Evolutionary conservation across 768 basidiomycete genomes (phyloP).

Genomic region (Lactarius akahatsu): DNA sequence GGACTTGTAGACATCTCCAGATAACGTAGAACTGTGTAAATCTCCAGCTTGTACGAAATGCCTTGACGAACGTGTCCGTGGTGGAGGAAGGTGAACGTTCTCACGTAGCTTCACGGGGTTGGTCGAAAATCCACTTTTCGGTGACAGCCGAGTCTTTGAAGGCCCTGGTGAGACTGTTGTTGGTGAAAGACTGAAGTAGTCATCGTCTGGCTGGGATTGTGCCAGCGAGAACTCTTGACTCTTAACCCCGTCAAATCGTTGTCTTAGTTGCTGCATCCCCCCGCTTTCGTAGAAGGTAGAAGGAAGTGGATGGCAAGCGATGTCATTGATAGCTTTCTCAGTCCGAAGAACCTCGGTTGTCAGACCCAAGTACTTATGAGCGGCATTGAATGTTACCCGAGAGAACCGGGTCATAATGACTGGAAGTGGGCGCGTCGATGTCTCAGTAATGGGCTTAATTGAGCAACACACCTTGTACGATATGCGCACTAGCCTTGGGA

Average conservation of each 20-base stretch:
- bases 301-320: slow-evolving; percentile 94
- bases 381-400: slow-evolving; percentile 95
- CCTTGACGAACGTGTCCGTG: slow-evolving; percentile 43
- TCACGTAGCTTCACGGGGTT: slow-evolving; percentile 29
- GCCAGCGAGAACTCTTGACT: slow-evolving; percentile 35
- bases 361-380: slow-evolving; percentile 92
- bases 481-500: slow-evolving; percentile 95
- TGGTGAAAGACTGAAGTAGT: slow-evolving; percentile 50
- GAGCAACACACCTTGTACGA: slow-evolving; percentile 72
- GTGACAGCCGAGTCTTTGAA: slow-evolving; percentile 13
- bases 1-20: slow-evolving; percentile 44
- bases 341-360: slow-evolving; percentile 95
- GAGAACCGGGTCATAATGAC: slow-evolving; percentile 96
- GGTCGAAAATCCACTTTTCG: slow-evolving; percentile 34
- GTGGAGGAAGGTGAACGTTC: slow-evolving; percentile 26
- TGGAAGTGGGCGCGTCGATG: slow-evolving; percentile 15
- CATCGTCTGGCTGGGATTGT: slow-evolving; percentile 48
- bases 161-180: slow-evolving; percentile 30
- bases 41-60: slow-evolving; percentile 76
- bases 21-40: slow-evolving; percentile 57
- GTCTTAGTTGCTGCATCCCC: slow-evolving; percentile 84
- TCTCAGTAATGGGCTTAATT: not conserved
- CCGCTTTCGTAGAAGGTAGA: slow-evolving; percentile 89
- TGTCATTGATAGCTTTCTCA: slow-evolving; percentile 95
- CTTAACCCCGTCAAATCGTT: slow-evolving; percentile 72